Percentiles rank a stretch among this genome's conserved stretches.
Evolutionary conservation across 2,329 filamentous ascomycete species (phyloP).

Genomic region (Venturiaceae sp.): DNA sequence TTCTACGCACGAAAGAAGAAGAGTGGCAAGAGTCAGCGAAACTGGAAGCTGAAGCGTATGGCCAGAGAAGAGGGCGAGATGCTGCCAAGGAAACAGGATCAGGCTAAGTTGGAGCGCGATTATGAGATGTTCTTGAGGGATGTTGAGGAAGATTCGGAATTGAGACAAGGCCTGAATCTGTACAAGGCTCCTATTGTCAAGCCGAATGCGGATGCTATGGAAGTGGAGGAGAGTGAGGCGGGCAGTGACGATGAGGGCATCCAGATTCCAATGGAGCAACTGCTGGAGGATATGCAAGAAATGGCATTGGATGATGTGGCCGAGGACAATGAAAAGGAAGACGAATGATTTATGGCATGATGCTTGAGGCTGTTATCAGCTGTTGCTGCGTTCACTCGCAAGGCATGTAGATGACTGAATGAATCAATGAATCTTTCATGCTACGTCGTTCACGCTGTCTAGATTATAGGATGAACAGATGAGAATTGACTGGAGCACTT

Average conservation of each 20-base stretch:
- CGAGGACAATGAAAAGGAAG: neutral
- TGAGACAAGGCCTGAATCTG: slow-evolving; percentile 72
- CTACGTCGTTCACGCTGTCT: too few species aligned
- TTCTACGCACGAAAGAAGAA: slow-evolving; percentile 81
- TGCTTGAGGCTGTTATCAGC: too few species aligned
- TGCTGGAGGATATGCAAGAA: slow-evolving; percentile 90
- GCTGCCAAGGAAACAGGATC: slow-evolving; percentile 76
- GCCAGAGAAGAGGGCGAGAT: slow-evolving; percentile 79
- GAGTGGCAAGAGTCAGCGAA: slow-evolving; percentile 47
- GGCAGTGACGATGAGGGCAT: slow-evolving; percentile 43
- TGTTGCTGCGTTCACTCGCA: too few species aligned
- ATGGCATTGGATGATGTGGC: slow-evolving; percentile 30
- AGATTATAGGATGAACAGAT: too few species aligned
- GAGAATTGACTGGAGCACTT: too few species aligned
- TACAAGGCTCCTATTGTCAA: slow-evolving; percentile 60
- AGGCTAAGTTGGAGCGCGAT: slow-evolving; percentile 80
- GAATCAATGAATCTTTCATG: too few species aligned
- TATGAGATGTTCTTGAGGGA: slow-evolving; percentile 97
- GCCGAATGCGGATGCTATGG: slow-evolving; percentile 51
- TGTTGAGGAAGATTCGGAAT: slow-evolving; percentile 88
- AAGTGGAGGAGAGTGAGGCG: slow-evolving; percentile 37
- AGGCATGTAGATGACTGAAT: too few species aligned
- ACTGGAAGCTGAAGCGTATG: slow-evolving; percentile 96
- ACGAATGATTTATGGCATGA: neutral
- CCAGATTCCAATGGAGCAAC: slow-evolving; percentile 41